Evolutionary conservation across 371 early-diverging fungal species (phyloP).

Genomic region (Rhizopus stolonifer): DNA sequence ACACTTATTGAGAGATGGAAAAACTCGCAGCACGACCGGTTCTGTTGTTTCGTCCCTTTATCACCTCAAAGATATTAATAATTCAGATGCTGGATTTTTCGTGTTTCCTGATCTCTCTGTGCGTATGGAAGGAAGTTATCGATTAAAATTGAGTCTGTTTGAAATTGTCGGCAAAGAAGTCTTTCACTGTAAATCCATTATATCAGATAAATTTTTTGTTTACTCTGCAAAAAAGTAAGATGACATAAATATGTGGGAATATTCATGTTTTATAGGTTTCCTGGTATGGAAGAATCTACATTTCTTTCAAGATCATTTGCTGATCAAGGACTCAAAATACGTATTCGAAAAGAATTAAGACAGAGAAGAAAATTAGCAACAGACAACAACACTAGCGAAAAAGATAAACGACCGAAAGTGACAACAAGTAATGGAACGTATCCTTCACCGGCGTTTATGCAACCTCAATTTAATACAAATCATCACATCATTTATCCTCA

Average conservation of each 20-base stretch:
- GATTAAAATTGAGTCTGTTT: conserved; percentile 87
- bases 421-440: not conserved
- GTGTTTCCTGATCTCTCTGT: conserved; percentile 95
- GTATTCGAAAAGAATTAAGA: conserved; percentile 76
- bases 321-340: conserved; percentile 93
- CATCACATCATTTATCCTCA: not conserved
- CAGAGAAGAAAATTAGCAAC: conserved; percentile 31
- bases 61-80: conserved; percentile 83
- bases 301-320: conserved; percentile 87
- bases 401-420: conserved; percentile 2
- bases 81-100: conserved; percentile 91
- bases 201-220: conserved; percentile 79
- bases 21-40: conserved; percentile 76
- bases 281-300: conserved; percentile 95
- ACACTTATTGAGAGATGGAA: conserved; percentile 72
- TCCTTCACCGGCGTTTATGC: not conserved
- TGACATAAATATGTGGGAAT: not conserved
- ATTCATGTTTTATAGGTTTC: conserved; percentile 54
- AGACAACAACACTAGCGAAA: conserved; percentile 6
- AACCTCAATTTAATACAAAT: not conserved
- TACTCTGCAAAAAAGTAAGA: conserved; percentile 83
- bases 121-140: conserved; percentile 86
- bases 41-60: conserved; percentile 90
- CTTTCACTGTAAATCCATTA: conserved; percentile 76
- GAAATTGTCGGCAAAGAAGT: conserved; percentile 83